Percentiles rank a stretch among this genome's conserved stretches.
phyloP scores from a whole-genome alignment of 495 filamentous ascomycete genomes.

The Thermothielavioides terrestris region DNA sequence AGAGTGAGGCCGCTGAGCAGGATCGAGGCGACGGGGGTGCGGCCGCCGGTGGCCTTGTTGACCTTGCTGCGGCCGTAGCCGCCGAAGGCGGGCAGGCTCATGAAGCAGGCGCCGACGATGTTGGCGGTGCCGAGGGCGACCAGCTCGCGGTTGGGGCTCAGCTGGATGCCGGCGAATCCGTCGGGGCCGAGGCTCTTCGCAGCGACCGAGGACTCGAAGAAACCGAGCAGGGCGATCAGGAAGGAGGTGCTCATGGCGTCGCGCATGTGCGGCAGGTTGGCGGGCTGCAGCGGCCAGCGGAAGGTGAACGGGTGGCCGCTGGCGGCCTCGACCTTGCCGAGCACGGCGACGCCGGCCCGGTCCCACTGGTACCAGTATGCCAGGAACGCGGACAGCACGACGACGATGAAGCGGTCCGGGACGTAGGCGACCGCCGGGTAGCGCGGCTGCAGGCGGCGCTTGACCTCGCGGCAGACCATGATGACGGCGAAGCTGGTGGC shows the following conservation, averaged over 20 bases:
- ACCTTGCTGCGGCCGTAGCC: slow-evolving; percentile 96
- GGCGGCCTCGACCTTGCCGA: slow-evolving; percentile 68
- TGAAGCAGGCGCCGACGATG: slow-evolving; percentile 81
- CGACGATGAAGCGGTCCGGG: slow-evolving; percentile 86
- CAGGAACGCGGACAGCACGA: slow-evolving; percentile 75
- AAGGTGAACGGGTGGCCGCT: slow-evolving; percentile 64
- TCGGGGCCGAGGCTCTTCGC: slow-evolving; percentile 77
- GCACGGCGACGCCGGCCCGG: slow-evolving; percentile 65
- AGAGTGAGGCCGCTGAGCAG: slow-evolving; percentile 76
- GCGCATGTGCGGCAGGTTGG: slow-evolving; percentile 71
- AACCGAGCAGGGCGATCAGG: slow-evolving; percentile 86
- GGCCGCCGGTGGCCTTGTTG: slow-evolving; percentile 82
- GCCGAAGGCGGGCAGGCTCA: slow-evolving; percentile 85
- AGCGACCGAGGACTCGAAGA: slow-evolving; percentile 98
- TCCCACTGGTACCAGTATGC: slow-evolving; percentile 78
- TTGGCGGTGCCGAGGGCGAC: slow-evolving; percentile 90
- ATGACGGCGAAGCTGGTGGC: slow-evolving; percentile 77
- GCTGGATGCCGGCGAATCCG: slow-evolving; percentile 58
- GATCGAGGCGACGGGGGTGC: slow-evolving; percentile 85
- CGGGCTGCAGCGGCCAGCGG: slow-evolving; percentile 70
- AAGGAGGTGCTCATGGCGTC: slow-evolving; percentile 87
- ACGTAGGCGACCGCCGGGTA: slow-evolving; percentile 79
- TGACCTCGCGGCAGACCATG: slow-evolving; percentile 75
- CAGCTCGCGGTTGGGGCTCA: slow-evolving; percentile 90
- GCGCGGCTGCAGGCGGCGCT: slow-evolving; percentile 71